Conservation (phyloP, 2,329 filamentous ascomycete genomes). For the Penicillium janthinellum region DNA sequence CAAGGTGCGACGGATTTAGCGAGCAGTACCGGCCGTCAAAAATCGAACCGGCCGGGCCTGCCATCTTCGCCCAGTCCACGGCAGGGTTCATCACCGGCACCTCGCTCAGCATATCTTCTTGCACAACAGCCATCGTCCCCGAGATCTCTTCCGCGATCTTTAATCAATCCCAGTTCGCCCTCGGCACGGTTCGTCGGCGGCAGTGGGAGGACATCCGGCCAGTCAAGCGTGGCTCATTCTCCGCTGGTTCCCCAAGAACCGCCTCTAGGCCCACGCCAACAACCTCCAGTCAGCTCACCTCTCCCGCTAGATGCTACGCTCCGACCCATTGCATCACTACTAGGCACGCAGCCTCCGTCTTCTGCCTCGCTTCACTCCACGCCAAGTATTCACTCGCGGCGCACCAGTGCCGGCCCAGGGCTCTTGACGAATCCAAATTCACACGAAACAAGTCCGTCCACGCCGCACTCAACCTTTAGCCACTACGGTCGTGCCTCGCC, state of each 20-base stretch:
- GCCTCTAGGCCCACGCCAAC: conserved; percentile 31
- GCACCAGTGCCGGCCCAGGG: conserved; percentile 34
- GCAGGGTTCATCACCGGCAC: conserved; percentile 33
- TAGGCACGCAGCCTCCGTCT: conserved; percentile 17
- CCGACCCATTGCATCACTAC: conserved; percentile 25
- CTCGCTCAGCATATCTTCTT: conserved; percentile 28
- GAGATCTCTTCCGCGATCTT: conserved; percentile 31
- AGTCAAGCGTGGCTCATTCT: conserved; percentile 37
- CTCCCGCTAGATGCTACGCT: conserved; percentile 29
- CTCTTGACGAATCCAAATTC: conserved; percentile 34
- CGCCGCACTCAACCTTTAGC: conserved; percentile 36
- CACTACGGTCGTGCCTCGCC: conserved; percentile 37
- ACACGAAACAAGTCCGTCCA: conserved; percentile 40
- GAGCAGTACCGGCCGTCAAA: conserved; percentile 25
- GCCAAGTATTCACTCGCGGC: conserved; percentile 35
- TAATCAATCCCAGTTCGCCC: conserved; percentile 41
- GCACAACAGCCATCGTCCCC: conserved; percentile 39
- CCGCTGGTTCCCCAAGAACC: conserved; percentile 38
- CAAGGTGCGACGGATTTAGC: conserved; percentile 23
- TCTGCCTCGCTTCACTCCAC: conserved; percentile 36
- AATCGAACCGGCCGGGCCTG: conserved; percentile 24
- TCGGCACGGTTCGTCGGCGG: conserved; percentile 37
- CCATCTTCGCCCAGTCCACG: conserved; percentile 30
- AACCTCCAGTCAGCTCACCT: conserved; percentile 27
- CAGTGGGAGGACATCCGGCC: conserved; percentile 32